Evolutionary conservation across 345 rosid genomes (phyloP).

Genomic region (Eucalyptus brandiana): DNA sequence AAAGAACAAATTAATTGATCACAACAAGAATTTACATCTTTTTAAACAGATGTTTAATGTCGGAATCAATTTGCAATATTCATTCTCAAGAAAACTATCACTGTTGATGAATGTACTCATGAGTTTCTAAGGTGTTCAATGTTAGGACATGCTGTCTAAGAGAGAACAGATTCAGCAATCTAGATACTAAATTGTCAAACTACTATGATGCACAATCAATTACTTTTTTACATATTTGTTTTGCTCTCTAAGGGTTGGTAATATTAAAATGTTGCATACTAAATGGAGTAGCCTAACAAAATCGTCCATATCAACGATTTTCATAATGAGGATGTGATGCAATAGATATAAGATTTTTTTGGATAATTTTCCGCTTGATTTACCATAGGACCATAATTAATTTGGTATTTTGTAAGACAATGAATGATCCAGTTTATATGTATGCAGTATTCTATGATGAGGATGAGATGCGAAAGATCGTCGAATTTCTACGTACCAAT

Average conservation of each 20-base stretch:
- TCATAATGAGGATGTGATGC: too few species aligned
- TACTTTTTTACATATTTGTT: not conserved
- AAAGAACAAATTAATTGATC: too few species aligned
- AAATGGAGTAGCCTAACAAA: not conserved
- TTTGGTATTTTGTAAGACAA: not conserved
- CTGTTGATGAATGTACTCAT: not conserved
- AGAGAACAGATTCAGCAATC: not conserved
- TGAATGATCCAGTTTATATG: not conserved
- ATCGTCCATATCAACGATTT: too few species aligned
- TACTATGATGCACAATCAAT: not conserved
- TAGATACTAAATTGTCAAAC: not conserved
- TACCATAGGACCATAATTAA: not conserved
- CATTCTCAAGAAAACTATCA: not conserved
- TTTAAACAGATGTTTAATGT: too few species aligned
- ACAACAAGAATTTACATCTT: too few species aligned
- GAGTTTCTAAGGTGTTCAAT: not conserved
- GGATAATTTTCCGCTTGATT: too few species aligned
- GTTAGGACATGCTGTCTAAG: not conserved
- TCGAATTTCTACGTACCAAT: constrained; percentile 2
- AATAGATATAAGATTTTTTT: too few species aligned
- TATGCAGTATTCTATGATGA: not conserved
- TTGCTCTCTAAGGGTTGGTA: too few species aligned
- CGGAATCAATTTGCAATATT: too few species aligned
- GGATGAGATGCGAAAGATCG: not conserved
- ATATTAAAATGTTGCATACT: not conserved